phyloP scores from a whole-genome alignment of 108 stramenopile species.

The Nannochloropsis granulata region DNA sequence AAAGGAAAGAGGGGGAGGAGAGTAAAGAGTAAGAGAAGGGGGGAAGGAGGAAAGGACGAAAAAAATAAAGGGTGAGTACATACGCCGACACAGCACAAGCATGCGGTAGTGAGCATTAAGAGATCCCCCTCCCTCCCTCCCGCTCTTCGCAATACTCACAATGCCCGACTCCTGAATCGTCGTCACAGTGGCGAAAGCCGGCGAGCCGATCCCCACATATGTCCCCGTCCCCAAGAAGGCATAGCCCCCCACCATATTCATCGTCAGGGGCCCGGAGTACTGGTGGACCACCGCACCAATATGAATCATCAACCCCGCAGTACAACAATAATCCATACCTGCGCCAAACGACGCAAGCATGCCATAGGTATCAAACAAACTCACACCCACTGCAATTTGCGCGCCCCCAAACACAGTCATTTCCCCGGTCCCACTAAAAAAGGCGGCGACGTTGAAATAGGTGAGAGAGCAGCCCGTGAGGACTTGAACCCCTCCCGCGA shows the following conservation, averaged over 20 bases:
- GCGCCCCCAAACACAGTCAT: not conserved
- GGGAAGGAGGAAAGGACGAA: not conserved
- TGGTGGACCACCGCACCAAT: not conserved
- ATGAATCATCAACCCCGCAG: not conserved
- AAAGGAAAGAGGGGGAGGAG: not conserved
- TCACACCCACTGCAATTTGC: not conserved
- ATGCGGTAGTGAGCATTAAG: too few relatives aligned
- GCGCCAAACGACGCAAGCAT: not conserved
- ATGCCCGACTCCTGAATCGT: not conserved
- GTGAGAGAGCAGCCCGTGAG: not conserved
- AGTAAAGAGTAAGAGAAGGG: not conserved
- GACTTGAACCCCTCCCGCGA: not conserved
- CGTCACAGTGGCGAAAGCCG: not conserved
- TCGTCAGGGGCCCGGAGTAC: not conserved
- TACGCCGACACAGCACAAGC: too few relatives aligned
- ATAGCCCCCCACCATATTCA: not conserved
- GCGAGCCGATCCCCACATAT: not conserved
- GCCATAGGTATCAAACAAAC: not conserved
- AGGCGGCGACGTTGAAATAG: not conserved
- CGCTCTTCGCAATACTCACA: not conserved
- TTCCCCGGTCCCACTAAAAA: not conserved
- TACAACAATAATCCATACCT: not conserved
- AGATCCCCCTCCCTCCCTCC: too few relatives aligned
- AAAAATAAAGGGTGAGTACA: not conserved
- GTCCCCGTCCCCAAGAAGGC: not conserved